These are phyloP conservation scores for Tephrocybe sp. DNA, from an alignment of 768 basidiomycete species.

Conservation along the genomic window DNA sequence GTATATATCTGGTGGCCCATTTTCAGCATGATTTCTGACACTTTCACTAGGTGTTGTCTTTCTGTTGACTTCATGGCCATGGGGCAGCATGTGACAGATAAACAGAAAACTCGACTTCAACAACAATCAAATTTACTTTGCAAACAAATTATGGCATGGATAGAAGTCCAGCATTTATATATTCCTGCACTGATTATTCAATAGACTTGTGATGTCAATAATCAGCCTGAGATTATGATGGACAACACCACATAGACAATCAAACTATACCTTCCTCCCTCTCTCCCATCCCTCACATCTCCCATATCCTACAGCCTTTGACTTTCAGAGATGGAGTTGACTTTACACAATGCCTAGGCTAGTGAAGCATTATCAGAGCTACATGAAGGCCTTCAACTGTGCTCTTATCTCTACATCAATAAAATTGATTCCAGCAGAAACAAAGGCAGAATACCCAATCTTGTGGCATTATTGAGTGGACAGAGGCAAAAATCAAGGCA, in stretches of 20 bases:
- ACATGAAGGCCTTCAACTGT: slow-evolving; percentile 11
- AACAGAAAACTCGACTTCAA: slow-evolving; percentile 6
- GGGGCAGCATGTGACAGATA: slow-evolving; percentile 1
- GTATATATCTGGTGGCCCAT: slow-evolving; percentile 1
- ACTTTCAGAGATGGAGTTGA: background rate
- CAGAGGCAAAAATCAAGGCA: slow-evolving; percentile 5
- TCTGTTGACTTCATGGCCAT: background rate
- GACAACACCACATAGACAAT: too few species aligned
- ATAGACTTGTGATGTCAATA: too few species aligned
- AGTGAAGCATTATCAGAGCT: slow-evolving; percentile 7
- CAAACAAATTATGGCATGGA: slow-evolving; percentile 3
- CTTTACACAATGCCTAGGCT: background rate
- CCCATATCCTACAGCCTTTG: background rate
- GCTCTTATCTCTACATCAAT: slow-evolving; percentile 9
- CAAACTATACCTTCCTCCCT: background rate
- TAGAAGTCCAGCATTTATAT: too few species aligned
- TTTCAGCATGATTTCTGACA: background rate
- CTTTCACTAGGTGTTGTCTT: background rate
- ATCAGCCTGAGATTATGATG: too few species aligned
- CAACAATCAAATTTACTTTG: background rate
- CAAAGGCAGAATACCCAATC: slow-evolving; percentile 14
- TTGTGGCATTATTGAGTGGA: slow-evolving; percentile 1
- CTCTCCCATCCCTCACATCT: background rate
- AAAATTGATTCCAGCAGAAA: slow-evolving; percentile 13
- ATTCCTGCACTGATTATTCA: too few species aligned